phyloP scores from a whole-genome alignment of 345 rosid genomes.

The Melaleuca alternifolia region DNA sequence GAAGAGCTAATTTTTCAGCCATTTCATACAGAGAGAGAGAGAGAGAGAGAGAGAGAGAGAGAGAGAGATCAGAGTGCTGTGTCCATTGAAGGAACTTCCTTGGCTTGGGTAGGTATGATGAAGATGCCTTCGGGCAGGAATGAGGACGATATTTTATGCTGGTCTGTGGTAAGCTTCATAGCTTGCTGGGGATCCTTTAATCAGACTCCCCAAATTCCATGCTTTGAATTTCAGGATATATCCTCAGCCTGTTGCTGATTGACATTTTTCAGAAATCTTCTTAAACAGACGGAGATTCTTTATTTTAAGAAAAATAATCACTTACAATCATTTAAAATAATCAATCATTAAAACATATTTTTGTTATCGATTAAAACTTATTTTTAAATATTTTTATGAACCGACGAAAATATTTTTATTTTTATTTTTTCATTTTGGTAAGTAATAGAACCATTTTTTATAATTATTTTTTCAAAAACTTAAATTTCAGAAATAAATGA shows the following conservation, averaged over 20 bases:
- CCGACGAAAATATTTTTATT: too few relatives aligned
- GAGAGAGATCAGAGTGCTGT: background rate
- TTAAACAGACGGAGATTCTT: background rate
- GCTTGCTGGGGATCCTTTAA: background rate
- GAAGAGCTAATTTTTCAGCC: conserved; percentile 69
- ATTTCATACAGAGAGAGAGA: conserved; percentile 17
- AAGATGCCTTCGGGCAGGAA: background rate
- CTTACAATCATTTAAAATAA: background rate
- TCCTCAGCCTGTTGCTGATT: background rate
- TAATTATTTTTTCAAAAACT: too few relatives aligned
- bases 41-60: background rate
- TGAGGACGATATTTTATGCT: background rate
- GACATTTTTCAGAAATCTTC: background rate
- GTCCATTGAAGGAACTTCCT: background rate
- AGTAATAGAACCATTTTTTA: too few relatives aligned
- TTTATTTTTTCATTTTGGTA: too few relatives aligned
- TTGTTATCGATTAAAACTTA: too few relatives aligned
- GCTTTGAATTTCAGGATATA: too few relatives aligned
- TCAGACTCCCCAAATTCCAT: too few relatives aligned
- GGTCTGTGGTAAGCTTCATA: background rate
- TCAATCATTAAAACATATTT: background rate
- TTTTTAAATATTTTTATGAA: too few relatives aligned
- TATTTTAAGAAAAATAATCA: background rate
- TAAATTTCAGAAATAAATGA: too few relatives aligned
- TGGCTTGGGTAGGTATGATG: background rate